phyloP scores from a whole-genome alignment of 1,139 yeast species.

The Hyphopichia burtonii region DNA sequence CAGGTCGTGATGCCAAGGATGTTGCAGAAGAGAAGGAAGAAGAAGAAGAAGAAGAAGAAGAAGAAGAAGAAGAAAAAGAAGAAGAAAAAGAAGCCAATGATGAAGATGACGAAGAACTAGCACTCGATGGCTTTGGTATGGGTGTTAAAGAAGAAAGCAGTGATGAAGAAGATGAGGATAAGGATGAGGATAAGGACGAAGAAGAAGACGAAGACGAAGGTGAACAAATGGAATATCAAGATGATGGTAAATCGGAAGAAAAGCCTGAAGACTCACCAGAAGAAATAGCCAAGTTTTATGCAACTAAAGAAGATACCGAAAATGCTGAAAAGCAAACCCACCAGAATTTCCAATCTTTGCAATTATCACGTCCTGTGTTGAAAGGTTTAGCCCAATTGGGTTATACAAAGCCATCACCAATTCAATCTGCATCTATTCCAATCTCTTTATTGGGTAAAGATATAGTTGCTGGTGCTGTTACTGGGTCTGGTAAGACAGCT shows the following conservation, averaged over 20 bases:
- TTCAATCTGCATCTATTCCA: constrained; percentile 92
- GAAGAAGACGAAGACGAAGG: constrained; percentile 26
- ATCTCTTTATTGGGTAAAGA: constrained; percentile 90
- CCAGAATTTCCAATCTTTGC: constrained; percentile 69
- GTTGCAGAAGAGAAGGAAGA: constrained; percentile 38
- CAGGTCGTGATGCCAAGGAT: constrained; percentile 33
- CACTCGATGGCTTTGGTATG: constrained; percentile 75
- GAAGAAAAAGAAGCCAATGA: constrained; percentile 25
- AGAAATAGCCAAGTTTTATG: constrained; percentile 67
- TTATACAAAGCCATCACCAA: constrained; percentile 84
- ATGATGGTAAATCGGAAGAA: constrained; percentile 19
- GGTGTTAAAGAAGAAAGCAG: constrained; percentile 40
- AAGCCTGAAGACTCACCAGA: constrained; percentile 67
- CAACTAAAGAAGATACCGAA: constrained; percentile 50
- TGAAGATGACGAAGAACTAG: constrained; percentile 52
- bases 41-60: constrained; percentile 30
- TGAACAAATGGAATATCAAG: constrained; percentile 20
- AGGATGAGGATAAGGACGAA: constrained; percentile 21
- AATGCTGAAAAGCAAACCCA: constrained; percentile 46
- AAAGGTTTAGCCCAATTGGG: constrained; percentile 81
- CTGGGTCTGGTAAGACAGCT: constrained; percentile 99
- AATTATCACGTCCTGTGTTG: constrained; percentile 85
- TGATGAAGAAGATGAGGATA: constrained; percentile 19
- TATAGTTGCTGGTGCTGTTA: constrained; percentile 98
- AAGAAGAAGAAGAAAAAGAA: constrained; percentile 27